Percentiles rank a stretch among this genome's conserved stretches.
Conservation (phyloP, 148 eudicot genomes). For the Fallopia convolvulus region DNA sequence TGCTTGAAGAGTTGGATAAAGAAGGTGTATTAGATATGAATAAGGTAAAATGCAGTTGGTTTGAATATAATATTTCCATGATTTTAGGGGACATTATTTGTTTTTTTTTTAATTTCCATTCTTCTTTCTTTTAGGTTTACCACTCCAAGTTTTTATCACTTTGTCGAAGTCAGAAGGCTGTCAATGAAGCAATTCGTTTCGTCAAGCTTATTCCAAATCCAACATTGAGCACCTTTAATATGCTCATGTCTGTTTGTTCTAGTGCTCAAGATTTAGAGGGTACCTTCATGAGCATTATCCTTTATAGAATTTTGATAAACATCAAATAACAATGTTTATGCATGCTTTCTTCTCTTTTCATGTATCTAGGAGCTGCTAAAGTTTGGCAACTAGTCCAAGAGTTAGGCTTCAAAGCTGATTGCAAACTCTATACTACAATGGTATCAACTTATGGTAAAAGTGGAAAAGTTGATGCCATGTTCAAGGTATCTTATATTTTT, state of each 20-base stretch:
- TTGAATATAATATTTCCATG: constrained; percentile 7
- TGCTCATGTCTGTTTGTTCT: constrained; percentile 97
- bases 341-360: background rate
- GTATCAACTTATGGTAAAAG: constrained; percentile 92
- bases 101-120: constrained; percentile 13
- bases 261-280: constrained; percentile 78
- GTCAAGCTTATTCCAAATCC: constrained; percentile 76
- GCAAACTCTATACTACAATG: constrained; percentile 91
- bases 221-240: constrained; percentile 89
- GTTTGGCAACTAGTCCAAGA: constrained; percentile 51
- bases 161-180: constrained; percentile 80
- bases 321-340: background rate
- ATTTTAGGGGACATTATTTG: background rate
- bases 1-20: constrained; percentile 76
- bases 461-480: constrained; percentile 95
- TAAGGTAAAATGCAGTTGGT: constrained; percentile 38
- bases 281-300: constrained; percentile 19
- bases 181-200: constrained; percentile 81
- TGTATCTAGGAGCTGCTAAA: constrained; percentile 71
- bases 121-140: constrained; percentile 54
- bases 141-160: constrained; percentile 57
- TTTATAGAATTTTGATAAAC: background rate
- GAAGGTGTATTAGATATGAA: constrained; percentile 76
- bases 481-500: constrained; percentile 40
- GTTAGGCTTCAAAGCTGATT: constrained; percentile 75